A percentile compares a stretch with the other conserved stretches of the same genome.
Evolutionary conservation across 2,329 filamentous ascomycete species (phyloP).

Genomic region (Fusarium aywerte): DNA sequence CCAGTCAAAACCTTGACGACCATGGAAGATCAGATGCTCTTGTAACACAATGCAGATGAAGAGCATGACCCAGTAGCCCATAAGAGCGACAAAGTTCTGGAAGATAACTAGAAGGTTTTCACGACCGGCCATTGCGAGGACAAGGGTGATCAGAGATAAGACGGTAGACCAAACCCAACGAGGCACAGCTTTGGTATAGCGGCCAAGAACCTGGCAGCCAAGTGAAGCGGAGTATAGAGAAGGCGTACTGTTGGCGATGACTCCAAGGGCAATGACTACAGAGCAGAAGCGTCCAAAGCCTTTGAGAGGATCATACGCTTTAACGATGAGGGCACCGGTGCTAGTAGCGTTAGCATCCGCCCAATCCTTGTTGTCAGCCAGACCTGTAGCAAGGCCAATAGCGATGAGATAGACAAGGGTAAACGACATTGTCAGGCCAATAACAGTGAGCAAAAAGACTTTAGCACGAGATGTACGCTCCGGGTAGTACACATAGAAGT

Average conservation of each 20-base stretch:
- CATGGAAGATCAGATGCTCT: conserved; percentile 59
- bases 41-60: conserved; percentile 60
- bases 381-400: conserved; percentile 63
- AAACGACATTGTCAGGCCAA: conserved; percentile 69
- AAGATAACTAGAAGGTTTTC: conserved; percentile 64
- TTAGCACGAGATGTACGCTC: conserved; percentile 66
- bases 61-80: conserved; percentile 66
- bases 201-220: conserved; percentile 68
- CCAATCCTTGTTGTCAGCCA: conserved; percentile 62
- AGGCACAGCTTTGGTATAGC: conserved; percentile 62
- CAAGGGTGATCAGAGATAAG: conserved; percentile 64
- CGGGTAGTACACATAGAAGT: conserved; percentile 85
- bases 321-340: conserved; percentile 66
- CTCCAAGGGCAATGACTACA: conserved; percentile 64
- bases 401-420: conserved; percentile 75
- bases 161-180: conserved; percentile 65
- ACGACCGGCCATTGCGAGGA: conserved; percentile 65
- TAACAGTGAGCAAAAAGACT: conserved; percentile 76
- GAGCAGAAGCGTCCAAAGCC: conserved; percentile 68
- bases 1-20: conserved; percentile 55
- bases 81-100: conserved; percentile 64
- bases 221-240: conserved; percentile 68
- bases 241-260: conserved; percentile 66
- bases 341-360: conserved; percentile 61
- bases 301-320: conserved; percentile 63